Percentiles rank a stretch among this genome's conserved stretches.
Evolutionary conservation across 352 stramenopile genomes (phyloP).

Genomic region (Phytopythium mirpurense): DNA sequence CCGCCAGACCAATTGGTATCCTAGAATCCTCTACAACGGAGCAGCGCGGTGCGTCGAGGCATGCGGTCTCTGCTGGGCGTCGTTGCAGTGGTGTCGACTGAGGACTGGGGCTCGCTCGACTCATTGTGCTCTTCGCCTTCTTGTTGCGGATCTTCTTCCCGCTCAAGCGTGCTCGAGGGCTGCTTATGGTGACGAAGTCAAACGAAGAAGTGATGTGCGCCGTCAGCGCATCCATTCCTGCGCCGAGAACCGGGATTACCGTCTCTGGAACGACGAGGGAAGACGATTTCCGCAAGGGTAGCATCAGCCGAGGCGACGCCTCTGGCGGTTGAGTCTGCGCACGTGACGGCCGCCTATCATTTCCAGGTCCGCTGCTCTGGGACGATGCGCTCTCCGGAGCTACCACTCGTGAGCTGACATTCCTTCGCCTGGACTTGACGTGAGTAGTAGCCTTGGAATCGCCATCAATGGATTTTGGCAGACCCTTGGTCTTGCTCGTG

Average conservation of each 20-base stretch:
- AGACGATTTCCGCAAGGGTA: constrained; percentile 2
- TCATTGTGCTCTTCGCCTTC: constrained; percentile 12
- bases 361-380: background rate
- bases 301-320: background rate
- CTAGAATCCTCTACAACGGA: background rate
- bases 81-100: background rate
- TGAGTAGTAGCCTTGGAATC: background rate
- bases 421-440: background rate
- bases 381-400: background rate
- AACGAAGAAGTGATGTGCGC: background rate
- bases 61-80: background rate
- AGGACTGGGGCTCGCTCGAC: background rate
- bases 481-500: background rate
- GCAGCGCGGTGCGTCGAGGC: background rate
- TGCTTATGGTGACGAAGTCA: background rate
- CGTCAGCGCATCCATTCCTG: background rate
- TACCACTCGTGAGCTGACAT: background rate
- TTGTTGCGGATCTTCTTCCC: constrained; percentile 32
- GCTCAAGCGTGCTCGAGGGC: constrained; percentile 10
- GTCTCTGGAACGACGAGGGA: constrained; percentile 4
- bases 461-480: background rate
- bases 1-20: background rate
- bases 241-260: background rate
- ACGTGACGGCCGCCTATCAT: background rate
- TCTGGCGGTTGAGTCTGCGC: background rate